These are phyloP conservation scores for Trametes sp. DNA, from an alignment of 1,284 basidiomycete species.

Conservation along the genomic window DNA sequence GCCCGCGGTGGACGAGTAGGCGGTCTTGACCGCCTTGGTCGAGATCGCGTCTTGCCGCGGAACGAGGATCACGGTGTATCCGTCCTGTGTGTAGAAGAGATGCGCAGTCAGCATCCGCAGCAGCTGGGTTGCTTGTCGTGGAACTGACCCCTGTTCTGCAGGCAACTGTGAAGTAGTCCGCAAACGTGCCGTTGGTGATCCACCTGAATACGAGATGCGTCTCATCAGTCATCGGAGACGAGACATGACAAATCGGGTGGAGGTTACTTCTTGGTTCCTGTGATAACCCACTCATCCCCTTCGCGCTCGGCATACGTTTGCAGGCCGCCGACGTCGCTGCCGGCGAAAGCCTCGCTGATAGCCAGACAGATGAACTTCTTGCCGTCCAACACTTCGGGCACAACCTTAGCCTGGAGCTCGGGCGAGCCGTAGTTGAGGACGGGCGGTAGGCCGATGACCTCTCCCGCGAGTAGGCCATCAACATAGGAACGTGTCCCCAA, in stretches of 20 bases:
- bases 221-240: not conserved
- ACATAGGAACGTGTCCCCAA: conserved; percentile 86
- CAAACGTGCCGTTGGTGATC: conserved; percentile 92
- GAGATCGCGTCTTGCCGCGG: conserved; percentile 81
- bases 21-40: conserved; percentile 92
- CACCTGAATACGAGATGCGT: conserved; percentile 56
- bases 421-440: conserved; percentile 87
- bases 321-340: conserved; percentile 89
- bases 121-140: not conserved
- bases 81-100: conserved; percentile 54
- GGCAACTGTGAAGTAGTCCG: conserved; percentile 82
- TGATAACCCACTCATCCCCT: conserved; percentile 87
- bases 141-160: conserved; percentile 68
- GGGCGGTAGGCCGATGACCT: conserved; percentile 86
- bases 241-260: too few species aligned
- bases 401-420: conserved; percentile 76
- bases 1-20: conserved; percentile 86
- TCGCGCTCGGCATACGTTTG: conserved; percentile 87
- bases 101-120: not conserved
- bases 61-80: conserved; percentile 90
- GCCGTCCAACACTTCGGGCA: conserved; percentile 74
- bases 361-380: conserved; percentile 83
- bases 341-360: conserved; percentile 86
- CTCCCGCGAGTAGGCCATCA: conserved; percentile 84
- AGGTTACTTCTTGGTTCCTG: conserved; percentile 83